These are phyloP conservation scores for Purshia tridentata DNA, from an alignment of 306 rosid genomes.

Conservation along the genomic window DNA sequence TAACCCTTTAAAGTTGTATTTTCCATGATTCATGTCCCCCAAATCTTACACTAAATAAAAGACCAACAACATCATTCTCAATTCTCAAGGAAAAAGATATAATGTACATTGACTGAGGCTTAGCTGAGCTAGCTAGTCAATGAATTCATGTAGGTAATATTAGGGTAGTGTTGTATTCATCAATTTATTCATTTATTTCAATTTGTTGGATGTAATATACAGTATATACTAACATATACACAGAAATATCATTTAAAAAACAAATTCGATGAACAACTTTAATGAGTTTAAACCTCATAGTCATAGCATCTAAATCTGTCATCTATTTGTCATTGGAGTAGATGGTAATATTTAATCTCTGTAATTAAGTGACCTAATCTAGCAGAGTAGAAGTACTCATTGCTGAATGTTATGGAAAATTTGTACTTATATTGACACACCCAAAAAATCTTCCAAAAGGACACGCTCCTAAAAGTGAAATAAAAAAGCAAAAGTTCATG, in stretches of 20 bases:
- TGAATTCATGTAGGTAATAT: no score
- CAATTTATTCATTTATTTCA: no score
- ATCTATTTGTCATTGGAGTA: constrained; percentile 17
- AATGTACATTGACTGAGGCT: constrained; percentile 14
- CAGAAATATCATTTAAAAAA: no score
- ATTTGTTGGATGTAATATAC: no score
- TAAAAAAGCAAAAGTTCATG: constrained; percentile 29
- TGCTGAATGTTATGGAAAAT: constrained; percentile 38
- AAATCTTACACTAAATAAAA: constrained; percentile 6
- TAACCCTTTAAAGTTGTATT: constrained; percentile 14
- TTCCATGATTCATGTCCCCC: constrained; percentile 24
- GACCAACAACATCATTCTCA: constrained; percentile 28
- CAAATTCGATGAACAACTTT: no score
- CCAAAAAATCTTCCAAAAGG: constrained; percentile 14
- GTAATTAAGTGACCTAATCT: constrained; percentile 32
- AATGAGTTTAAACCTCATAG: no score
- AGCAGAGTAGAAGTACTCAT: constrained; percentile 21
- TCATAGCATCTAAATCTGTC: constrained; percentile 4
- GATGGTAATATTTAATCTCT: constrained; percentile 19
- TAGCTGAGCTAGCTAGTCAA: not conserved
- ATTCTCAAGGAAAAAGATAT: constrained; percentile 31
- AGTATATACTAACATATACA: no score
- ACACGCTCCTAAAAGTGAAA: constrained; percentile 40
- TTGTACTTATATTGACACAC: constrained; percentile 45
- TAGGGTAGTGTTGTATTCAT: no score